phyloP scores from a whole-genome alignment of 352 stramenopile genomes.

The Globisporangium iwayamae region DNA sequence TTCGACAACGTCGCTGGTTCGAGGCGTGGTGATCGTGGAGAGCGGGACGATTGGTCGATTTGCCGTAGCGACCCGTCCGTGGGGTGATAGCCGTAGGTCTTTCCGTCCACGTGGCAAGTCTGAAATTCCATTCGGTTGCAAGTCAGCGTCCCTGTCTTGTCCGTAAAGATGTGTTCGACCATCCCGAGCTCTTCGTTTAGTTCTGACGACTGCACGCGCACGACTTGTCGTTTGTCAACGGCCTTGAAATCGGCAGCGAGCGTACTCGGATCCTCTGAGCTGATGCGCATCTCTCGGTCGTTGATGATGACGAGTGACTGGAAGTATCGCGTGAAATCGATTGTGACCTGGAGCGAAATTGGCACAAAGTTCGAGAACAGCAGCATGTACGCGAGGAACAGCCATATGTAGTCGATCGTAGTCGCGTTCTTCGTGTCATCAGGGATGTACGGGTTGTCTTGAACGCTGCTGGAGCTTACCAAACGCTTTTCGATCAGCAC shows the following conservation, averaged over 20 bases:
- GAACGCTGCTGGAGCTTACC: slow-evolving; percentile 23
- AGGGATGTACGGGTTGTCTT: slow-evolving; percentile 42
- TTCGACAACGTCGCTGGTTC: neutral
- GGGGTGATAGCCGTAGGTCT: slow-evolving; percentile 42
- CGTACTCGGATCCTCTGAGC: neutral
- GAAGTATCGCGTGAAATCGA: slow-evolving; percentile 84
- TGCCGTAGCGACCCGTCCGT: slow-evolving; percentile 22
- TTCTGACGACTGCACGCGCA: slow-evolving; percentile 77
- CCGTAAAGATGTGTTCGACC: slow-evolving; percentile 96
- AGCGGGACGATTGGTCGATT: slow-evolving; percentile 14
- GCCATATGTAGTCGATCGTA: slow-evolving; percentile 39
- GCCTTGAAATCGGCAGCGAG: neutral
- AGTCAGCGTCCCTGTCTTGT: slow-evolving; percentile 93
- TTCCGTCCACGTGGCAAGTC: slow-evolving; percentile 86
- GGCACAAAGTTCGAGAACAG: slow-evolving; percentile 92
- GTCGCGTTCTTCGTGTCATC: slow-evolving; percentile 31
- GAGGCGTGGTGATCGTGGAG: slow-evolving; percentile 5
- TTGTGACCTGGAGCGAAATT: slow-evolving; percentile 89
- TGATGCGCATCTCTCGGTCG: slow-evolving; percentile 71
- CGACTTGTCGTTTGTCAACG: slow-evolving; percentile 41
- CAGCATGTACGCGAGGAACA: slow-evolving; percentile 86
- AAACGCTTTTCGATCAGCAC: slow-evolving; percentile 45
- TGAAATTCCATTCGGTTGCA: slow-evolving; percentile 94
- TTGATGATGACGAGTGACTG: slow-evolving; percentile 68
- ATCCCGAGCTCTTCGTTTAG: slow-evolving; percentile 92